Conservation (phyloP, 2,329 filamentous ascomycete species). For the Penicillium sp. region DNA sequence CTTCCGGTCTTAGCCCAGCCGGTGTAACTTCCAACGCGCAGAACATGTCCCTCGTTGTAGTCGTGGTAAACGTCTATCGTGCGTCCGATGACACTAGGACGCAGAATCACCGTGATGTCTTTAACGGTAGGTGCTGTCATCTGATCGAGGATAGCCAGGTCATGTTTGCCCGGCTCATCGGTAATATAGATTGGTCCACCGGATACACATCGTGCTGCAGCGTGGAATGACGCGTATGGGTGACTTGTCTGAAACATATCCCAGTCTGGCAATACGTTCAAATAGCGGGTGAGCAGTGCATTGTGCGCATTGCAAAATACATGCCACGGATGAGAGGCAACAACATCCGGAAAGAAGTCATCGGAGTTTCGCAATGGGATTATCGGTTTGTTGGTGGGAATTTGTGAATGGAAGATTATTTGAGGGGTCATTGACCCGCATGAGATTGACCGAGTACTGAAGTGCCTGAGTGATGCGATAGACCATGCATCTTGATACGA, state of each 20-base stretch:
- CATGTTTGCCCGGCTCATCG: conserved; percentile 78
- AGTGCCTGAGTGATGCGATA: conserved; percentile 71
- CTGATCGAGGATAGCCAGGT: conserved; percentile 70
- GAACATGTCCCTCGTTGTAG: conserved; percentile 69
- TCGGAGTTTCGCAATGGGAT: conserved; percentile 81
- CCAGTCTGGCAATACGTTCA: conserved; percentile 85
- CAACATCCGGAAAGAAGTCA: conserved; percentile 82
- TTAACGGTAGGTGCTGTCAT: conserved; percentile 73
- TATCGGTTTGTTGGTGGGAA: conserved; percentile 70
- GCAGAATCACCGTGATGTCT: conserved; percentile 74
- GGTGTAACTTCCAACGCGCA: conserved; percentile 77
- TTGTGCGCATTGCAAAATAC: conserved; percentile 94
- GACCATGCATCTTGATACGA: conserved; percentile 86
- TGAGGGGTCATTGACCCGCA: conserved; percentile 94
- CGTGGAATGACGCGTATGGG: conserved; percentile 77
- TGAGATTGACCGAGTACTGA: conserved; percentile 74
- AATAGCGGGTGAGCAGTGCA: conserved; percentile 72
- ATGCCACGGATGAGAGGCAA: conserved; percentile 86
- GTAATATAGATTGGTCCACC: conserved; percentile 95
- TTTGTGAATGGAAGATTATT: conserved; percentile 78
- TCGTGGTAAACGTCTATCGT: conserved; percentile 69
- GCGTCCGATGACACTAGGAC: conserved; percentile 72
- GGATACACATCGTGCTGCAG: conserved; percentile 81
- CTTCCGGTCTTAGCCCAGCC: conserved; percentile 66
- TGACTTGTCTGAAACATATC: conserved; percentile 70